Evolutionary conservation across 2,329 filamentous ascomycete species (phyloP).

Genomic region (Colletotrichum siamense): DNA sequence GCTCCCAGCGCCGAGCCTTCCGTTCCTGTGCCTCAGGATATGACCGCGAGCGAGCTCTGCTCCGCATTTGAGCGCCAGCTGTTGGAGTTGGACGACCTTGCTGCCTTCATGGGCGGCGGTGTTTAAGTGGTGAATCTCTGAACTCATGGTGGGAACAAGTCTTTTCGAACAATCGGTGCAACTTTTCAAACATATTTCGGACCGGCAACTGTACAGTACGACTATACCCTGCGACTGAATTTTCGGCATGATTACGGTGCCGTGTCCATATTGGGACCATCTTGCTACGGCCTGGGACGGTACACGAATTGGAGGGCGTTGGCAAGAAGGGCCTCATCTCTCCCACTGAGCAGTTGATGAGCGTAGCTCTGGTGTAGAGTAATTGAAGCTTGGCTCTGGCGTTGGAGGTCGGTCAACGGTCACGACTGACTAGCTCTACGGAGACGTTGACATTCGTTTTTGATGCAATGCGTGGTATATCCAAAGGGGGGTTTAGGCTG

Average conservation of each 20-base stretch:
- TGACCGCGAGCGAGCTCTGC: slow-evolving; percentile 65
- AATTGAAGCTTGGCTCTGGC: slow-evolving; percentile 1
- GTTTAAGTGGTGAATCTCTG: slow-evolving; percentile 40
- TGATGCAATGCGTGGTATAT: background rate
- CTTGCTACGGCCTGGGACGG: background rate
- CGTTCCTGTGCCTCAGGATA: slow-evolving; percentile 43
- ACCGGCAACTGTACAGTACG: slow-evolving; percentile 19
- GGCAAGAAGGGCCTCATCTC: background rate
- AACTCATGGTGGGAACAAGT: background rate
- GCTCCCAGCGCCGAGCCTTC: slow-evolving; percentile 27
- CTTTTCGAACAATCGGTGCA: background rate
- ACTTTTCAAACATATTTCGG: background rate
- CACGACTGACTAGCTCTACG: background rate
- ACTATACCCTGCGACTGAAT: slow-evolving; percentile 15
- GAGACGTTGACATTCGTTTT: background rate
- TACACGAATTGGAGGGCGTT: background rate
- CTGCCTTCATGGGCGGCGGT: slow-evolving; percentile 67
- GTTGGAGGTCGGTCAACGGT: background rate
- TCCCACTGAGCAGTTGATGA: background rate
- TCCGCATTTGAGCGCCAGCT: slow-evolving; percentile 65
- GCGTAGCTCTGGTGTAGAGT: background rate
- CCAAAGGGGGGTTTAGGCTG: background rate
- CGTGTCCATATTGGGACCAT: background rate
- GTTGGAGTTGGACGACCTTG: slow-evolving; percentile 64
- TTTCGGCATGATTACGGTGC: background rate